A percentile compares a stretch with the other conserved stretches of the same genome.
Evolutionary conservation across 1,139 yeast genomes (phyloP).

Genomic region (Candida pseudocylindracea): DNA sequence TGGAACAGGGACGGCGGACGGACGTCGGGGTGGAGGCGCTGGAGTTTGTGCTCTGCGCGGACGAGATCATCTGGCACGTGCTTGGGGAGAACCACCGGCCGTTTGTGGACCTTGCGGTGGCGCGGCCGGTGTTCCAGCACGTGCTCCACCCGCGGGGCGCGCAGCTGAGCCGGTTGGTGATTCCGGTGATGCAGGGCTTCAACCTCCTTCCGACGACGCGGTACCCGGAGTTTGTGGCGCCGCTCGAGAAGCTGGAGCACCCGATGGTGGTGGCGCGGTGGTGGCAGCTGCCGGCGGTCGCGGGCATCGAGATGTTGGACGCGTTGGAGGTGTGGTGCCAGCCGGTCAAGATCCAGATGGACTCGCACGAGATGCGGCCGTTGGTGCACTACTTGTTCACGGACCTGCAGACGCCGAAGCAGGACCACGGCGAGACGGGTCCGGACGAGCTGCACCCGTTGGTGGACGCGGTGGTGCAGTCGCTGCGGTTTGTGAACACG

Average conservation of each 20-base stretch:
- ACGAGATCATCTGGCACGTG: constrained; percentile 53
- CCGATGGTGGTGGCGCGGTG: constrained; percentile 38
- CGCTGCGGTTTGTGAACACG: background rate
- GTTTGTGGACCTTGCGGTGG: constrained; percentile 50
- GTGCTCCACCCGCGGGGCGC: constrained; percentile 30
- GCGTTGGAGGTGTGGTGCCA: constrained; percentile 27
- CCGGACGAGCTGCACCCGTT: background rate
- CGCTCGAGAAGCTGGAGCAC: constrained; percentile 10
- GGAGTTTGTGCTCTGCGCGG: constrained; percentile 9
- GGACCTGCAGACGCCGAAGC: constrained; percentile 11
- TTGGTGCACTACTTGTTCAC: constrained; percentile 51
- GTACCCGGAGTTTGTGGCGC: constrained; percentile 55
- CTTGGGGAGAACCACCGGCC: constrained; percentile 31
- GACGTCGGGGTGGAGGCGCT: background rate
- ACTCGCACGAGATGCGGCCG: constrained; percentile 39
- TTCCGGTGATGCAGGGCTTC: constrained; percentile 48
- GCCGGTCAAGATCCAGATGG: constrained; percentile 57
- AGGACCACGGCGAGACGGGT: no score
- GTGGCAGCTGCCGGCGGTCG: constrained; percentile 62
- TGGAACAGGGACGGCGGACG: background rate
- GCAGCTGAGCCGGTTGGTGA: constrained; percentile 35
- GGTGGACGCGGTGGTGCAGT: background rate
- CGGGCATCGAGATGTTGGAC: constrained; percentile 51
- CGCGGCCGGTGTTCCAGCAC: constrained; percentile 36
- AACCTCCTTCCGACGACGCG: constrained; percentile 36